These are phyloP conservation scores for Plantago ovata DNA, from an alignment of 257 asterid species.

Conservation along the genomic window DNA sequence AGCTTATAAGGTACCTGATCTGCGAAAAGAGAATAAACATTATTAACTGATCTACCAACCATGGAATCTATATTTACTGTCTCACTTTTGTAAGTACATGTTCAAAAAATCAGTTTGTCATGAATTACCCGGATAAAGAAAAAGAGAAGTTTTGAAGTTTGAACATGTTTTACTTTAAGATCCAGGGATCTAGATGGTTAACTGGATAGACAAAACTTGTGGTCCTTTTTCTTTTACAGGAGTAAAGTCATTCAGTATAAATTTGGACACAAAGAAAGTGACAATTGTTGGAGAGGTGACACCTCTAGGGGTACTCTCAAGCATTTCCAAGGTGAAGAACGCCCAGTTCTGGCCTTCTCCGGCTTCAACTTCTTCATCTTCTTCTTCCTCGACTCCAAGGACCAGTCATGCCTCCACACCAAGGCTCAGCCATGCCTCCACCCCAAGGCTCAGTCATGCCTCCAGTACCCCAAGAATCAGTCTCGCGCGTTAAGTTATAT, in stretches of 20 bases:
- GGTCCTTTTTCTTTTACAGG: conserved; percentile 34
- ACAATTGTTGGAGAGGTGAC: conserved; percentile 68
- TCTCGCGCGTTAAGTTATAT: conserved; percentile 13
- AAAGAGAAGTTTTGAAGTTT: background rate
- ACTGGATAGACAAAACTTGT: background rate
- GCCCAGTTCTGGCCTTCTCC: conserved; percentile 83
- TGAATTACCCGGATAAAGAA: background rate
- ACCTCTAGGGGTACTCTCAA: conserved; percentile 57
- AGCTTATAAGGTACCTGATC: no score
- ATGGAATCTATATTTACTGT: no score
- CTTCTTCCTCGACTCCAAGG: conserved; percentile 15
- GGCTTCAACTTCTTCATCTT: conserved; percentile 24
- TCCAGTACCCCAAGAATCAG: conserved; percentile 32
- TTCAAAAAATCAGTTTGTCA: background rate
- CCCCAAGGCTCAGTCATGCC: conserved; percentile 17
- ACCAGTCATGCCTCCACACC: conserved; percentile 19
- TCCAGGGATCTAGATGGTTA: background rate
- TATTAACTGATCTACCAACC: no score
- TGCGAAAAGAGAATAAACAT: no score
- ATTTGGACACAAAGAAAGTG: conserved; percentile 73
- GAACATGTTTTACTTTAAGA: background rate
- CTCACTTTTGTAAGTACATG: background rate
- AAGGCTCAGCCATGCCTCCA: background rate
- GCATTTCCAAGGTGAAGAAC: conserved; percentile 74
- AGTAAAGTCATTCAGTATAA: conserved; percentile 71